Percentiles rank a stretch among this genome's conserved stretches.
phyloP scores from a whole-genome alignment of 768 basidiomycete species.

The Pleurotus eryngii region DNA sequence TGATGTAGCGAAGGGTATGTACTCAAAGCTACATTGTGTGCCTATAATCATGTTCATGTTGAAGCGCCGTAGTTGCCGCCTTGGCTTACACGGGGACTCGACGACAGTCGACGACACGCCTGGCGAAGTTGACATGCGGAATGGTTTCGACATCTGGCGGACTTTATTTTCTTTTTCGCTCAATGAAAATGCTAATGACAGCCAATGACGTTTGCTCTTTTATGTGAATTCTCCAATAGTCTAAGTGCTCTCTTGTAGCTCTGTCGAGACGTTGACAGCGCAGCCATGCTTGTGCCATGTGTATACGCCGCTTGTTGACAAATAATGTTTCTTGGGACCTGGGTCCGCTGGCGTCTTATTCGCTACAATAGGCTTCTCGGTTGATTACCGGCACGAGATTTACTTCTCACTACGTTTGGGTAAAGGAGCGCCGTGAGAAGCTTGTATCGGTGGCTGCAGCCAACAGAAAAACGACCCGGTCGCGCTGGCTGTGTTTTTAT shows the following conservation, averaged over 20 bases:
- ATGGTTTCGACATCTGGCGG: constrained; percentile 6
- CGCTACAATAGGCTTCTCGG: neutral
- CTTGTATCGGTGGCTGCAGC: neutral
- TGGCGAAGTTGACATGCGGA: neutral
- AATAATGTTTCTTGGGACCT: neutral
- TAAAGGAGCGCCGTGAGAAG: neutral
- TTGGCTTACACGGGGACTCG: neutral
- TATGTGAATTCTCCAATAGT: neutral
- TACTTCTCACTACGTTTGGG: constrained; percentile 8
- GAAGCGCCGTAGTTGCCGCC: neutral
- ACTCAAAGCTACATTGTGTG: neutral
- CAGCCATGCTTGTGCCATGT: constrained; percentile 1
- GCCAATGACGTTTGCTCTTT: constrained; percentile 1
- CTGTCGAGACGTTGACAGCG: neutral
- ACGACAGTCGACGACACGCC: neutral
- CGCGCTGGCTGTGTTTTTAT: neutral
- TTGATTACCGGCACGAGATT: neutral
- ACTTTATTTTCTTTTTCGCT: constrained; percentile 6
- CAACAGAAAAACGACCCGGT: neutral
- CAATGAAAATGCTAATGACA: neutral
- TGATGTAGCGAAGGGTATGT: constrained; percentile 27
- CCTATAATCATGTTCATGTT: neutral
- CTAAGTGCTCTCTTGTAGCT: neutral
- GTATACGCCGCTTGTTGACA: constrained; percentile 5
- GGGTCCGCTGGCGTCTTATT: neutral